Evolutionary conservation across 768 basidiomycete genomes (phyloP), one percentile per base, ranked within the genome.

Genomic region (Boletus fagicola): DNA sequence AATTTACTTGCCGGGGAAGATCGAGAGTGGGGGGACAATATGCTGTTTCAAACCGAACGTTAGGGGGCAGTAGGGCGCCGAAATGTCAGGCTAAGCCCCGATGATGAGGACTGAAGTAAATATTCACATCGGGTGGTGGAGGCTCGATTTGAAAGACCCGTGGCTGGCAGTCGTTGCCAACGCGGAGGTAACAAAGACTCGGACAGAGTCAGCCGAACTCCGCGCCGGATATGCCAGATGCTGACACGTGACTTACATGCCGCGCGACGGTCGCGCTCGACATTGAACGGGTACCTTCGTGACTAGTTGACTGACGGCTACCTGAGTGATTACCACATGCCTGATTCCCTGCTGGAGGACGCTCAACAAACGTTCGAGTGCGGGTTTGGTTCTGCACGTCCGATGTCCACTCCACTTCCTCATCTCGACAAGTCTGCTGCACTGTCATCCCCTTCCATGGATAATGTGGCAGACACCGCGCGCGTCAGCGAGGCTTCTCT

Each of bases 161-260:
- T 35, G 33, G 11, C 31, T 11, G 10, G 31, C 7, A 16, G 31
- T 22, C 49, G 18, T 31, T 10, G 36, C 35, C 35, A 36, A 31
- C 26, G 10, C 15, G 33, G 26, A 45, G 35, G n/a, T n/a, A n/a
- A n/a, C n/a, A 6, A 13, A 22, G 36, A 28, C 28, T n/a, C n/a
- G n/a, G n/a, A n/a, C 3, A 28, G 28, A 28, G 28, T 28, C n/a
- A 40, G 4, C 39, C 18, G 10, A 40, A n/a, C 9, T 10, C 44
- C 24, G 15, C 15, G 24, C 16, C 24, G 11, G 40, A 20, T 4
- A 33, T n/a, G 28, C 38, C 36, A 16, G 26, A n/a, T 12, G n/a
- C n/a, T n/a, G 20, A 30, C 63, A 62, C 59, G 55, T 62, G 59
- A 64, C 54, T 43, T 47, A 6, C 31, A 26, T 11, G 31, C 42